A percentile compares a stretch with the other conserved stretches of the same genome.
These are phyloP conservation scores for Alternaria sp. DNA, from an alignment of 2,329 filamentous ascomycete species.

Conservation along the genomic window DNA sequence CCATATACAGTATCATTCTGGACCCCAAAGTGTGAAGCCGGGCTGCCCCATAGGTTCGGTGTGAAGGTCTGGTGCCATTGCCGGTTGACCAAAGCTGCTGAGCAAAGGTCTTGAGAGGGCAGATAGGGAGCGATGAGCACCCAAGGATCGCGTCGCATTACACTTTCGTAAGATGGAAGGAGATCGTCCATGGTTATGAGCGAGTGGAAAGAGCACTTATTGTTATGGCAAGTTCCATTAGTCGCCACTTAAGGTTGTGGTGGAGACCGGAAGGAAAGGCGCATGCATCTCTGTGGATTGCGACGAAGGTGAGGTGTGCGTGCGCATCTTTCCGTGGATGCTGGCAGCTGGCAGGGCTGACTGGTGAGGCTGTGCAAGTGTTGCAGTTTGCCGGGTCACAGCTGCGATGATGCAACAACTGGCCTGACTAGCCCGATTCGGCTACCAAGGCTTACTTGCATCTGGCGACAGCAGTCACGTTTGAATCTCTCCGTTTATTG, in stretches of 20 bases:
- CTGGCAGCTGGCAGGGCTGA: not conserved
- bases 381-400: not conserved
- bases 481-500: not conserved
- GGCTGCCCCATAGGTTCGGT: constrained; percentile 67
- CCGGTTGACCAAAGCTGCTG: constrained; percentile 61
- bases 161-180: constrained; percentile 66
- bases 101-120: constrained; percentile 62
- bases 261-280: not conserved
- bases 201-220: not conserved
- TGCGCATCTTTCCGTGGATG: not conserved
- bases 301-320: not conserved
- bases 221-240: not conserved
- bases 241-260: not conserved
- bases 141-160: constrained; percentile 62
- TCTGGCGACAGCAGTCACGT: not conserved
- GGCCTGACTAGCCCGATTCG: not conserved
- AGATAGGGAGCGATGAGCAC: constrained; percentile 63
- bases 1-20: constrained; percentile 67
- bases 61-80: constrained; percentile 65
- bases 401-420: constrained; percentile 9
- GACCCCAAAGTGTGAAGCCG: constrained; percentile 66
- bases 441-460: not conserved
- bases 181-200: constrained; percentile 58
- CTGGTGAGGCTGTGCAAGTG: constrained; percentile 11
- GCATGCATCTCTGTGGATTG: not conserved